phyloP scores from a whole-genome alignment of 495 filamentous ascomycete species.

The Aspergillus bertholletiae region DNA sequence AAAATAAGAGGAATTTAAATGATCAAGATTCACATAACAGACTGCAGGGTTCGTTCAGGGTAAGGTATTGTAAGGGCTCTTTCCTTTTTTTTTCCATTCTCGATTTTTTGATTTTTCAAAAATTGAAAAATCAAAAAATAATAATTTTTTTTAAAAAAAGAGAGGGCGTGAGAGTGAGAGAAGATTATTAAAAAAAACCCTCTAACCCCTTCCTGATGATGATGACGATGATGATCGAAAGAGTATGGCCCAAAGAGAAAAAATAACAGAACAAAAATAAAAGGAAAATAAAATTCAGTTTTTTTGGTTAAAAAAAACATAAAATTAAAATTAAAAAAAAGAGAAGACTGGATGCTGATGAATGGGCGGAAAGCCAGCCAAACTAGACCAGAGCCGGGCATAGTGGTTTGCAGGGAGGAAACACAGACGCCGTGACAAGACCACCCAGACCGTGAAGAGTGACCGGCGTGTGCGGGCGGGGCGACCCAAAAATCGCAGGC shows the following conservation, averaged over 20 bases:
- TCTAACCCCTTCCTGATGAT: constrained; percentile 10
- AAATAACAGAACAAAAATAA: not conserved
- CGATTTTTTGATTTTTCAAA: constrained; percentile 3
- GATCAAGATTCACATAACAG: constrained; percentile 9
- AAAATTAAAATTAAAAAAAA: constrained; percentile 8
- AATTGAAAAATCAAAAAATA: constrained; percentile 3
- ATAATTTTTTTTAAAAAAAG: constrained; percentile 2
- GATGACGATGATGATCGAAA: constrained; percentile 1
- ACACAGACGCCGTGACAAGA: constrained; percentile 3
- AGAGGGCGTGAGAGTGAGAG: too few species aligned
- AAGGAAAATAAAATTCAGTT: not conserved
- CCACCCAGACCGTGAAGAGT: constrained; percentile 10
- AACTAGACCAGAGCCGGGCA: constrained; percentile 12
- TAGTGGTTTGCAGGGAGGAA: constrained; percentile 14
- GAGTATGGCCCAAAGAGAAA: not conserved
- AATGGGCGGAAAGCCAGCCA: constrained; percentile 9
- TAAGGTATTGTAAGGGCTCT: constrained; percentile 12
- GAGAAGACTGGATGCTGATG: not conserved
- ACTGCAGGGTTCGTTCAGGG: constrained; percentile 5
- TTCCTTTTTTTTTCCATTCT: constrained; percentile 1
- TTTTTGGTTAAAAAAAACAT: not conserved
- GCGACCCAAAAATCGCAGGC: constrained; percentile 21
- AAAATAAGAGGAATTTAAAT: constrained; percentile 3
- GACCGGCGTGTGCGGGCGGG: constrained; percentile 18
- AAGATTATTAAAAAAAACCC: not conserved